Evolutionary conservation across 306 rosid species (phyloP).

Genomic region (Potentilla sterilis): DNA sequence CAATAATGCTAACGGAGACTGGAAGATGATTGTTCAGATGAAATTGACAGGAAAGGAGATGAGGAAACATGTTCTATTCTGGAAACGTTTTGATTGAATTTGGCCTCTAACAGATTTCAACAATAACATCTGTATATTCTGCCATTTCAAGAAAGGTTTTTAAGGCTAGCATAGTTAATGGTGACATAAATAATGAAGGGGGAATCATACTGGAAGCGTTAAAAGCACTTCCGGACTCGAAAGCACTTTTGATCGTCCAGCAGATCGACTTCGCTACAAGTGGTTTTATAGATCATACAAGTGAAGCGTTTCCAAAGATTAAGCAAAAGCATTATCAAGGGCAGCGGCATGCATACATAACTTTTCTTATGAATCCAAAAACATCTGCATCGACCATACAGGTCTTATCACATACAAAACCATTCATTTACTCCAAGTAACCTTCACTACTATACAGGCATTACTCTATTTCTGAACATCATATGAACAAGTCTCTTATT

Average conservation of each 20-base stretch:
- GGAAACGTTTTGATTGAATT: background rate
- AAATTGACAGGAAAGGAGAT: background rate
- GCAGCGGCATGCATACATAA: background rate
- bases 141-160: background rate
- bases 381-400: background rate
- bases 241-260: background rate
- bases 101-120: background rate
- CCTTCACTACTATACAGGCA: background rate
- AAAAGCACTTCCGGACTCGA: background rate
- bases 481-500: background rate
- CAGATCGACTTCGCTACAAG: background rate
- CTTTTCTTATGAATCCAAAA: background rate
- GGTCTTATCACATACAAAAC: background rate
- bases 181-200: too few relatives aligned
- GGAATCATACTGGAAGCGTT: background rate
- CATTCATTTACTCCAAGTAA: background rate
- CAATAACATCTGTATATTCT: background rate
- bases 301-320: background rate
- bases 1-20: background rate
- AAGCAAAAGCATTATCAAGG: background rate
- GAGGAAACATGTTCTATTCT: background rate
- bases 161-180: background rate
- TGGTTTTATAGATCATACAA: background rate
- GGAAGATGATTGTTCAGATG: background rate
- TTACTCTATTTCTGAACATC: background rate